Percentiles rank a stretch among this genome's conserved stretches.
phyloP scores from a whole-genome alignment of 129 eudicot genomes.

The Artemisia tridentata region DNA sequence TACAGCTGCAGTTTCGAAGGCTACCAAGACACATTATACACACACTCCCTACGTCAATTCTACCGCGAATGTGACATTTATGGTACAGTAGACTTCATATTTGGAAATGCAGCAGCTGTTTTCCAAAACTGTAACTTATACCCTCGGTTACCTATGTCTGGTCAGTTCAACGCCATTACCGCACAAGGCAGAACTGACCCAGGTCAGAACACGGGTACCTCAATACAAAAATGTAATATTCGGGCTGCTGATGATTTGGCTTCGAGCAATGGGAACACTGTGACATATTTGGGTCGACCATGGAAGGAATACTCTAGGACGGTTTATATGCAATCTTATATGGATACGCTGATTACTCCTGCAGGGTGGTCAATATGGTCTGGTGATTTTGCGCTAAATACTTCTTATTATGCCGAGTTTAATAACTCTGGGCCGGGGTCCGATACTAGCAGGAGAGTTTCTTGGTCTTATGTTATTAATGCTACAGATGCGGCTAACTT shows the following conservation, averaged over 20 bases:
- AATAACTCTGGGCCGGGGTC: constrained; percentile 59
- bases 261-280: constrained; percentile 24
- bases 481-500: constrained; percentile 49
- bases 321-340: constrained; percentile 49
- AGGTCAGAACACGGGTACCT: constrained; percentile 53
- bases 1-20: constrained; percentile 68
- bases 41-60: constrained; percentile 60
- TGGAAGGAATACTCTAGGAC: constrained; percentile 54
- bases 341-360: constrained; percentile 46
- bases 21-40: constrained; percentile 60
- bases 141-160: constrained; percentile 42
- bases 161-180: constrained; percentile 64
- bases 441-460: constrained; percentile 39
- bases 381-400: constrained; percentile 46
- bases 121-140: constrained; percentile 51
- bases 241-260: constrained; percentile 49
- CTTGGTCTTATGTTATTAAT: constrained; percentile 47
- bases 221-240: constrained; percentile 45
- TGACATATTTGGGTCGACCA: constrained; percentile 59
- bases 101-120: constrained; percentile 55
- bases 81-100: constrained; percentile 65
- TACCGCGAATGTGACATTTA: constrained; percentile 55
- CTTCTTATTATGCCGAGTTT: constrained; percentile 56
- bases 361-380: constrained; percentile 59
- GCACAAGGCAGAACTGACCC: constrained; percentile 62